Evolutionary conservation across 2,329 filamentous ascomycete species (phyloP).

Genomic region (Ophiostoma australiae): DNA sequence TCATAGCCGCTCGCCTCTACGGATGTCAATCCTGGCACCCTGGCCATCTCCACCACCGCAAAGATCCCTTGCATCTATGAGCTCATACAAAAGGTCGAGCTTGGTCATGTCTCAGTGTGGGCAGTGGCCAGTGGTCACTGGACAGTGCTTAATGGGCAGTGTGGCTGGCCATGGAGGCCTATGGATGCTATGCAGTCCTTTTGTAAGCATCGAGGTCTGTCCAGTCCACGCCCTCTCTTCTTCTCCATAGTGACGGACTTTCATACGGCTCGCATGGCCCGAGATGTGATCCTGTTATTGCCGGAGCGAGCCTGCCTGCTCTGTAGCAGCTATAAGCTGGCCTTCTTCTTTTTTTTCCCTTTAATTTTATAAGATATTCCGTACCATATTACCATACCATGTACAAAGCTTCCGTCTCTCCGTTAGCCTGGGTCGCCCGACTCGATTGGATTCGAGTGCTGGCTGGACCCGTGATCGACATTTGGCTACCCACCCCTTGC

Average conservation of each 20-base stretch:
- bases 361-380: background rate
- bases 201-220: background rate
- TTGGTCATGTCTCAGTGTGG: background rate
- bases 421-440: background rate
- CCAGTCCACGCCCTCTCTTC: no score
- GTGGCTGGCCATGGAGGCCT: background rate
- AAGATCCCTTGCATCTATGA: conserved; percentile 8
- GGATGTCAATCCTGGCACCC: background rate
- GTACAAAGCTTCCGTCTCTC: background rate
- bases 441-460: background rate
- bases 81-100: background rate
- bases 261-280: no score
- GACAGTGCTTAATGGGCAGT: background rate
- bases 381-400: background rate
- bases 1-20: background rate
- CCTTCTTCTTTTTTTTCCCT: background rate
- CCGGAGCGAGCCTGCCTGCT: background rate
- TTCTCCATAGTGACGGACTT: no score
- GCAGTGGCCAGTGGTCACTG: no score
- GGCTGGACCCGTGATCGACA: background rate
- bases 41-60: background rate
- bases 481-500: background rate
- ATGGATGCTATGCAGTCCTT: background rate
- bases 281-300: background rate
- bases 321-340: background rate